A percentile compares a stretch with the other conserved stretches of the same genome.
Evolutionary conservation across 2,329 filamentous ascomycete species (phyloP).

Genomic region (Coniochaeta ligniaria): DNA sequence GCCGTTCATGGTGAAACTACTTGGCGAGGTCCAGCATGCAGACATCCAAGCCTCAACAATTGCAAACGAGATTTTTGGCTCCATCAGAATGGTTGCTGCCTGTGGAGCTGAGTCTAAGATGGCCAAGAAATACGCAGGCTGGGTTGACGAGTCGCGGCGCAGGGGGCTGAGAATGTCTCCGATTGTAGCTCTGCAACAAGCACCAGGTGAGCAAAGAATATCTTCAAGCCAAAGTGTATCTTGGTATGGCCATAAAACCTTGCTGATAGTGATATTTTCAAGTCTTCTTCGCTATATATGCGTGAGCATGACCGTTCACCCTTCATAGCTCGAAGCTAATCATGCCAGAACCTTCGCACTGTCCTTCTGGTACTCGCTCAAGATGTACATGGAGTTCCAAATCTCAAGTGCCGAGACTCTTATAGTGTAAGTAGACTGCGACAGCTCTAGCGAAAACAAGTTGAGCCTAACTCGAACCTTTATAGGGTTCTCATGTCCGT

Average conservation of each 20-base stretch:
- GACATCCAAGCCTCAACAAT: slow-evolving; percentile 51
- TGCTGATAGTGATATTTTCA: slow-evolving; percentile 6
- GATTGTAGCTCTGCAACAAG: slow-evolving; percentile 19
- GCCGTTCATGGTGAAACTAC: slow-evolving; percentile 46
- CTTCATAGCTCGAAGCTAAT: slow-evolving; percentile 4
- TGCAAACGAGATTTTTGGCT: slow-evolving; percentile 52
- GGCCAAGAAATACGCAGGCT: slow-evolving; percentile 41
- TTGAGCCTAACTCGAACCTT: not conserved
- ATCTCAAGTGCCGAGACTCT: slow-evolving; percentile 45
- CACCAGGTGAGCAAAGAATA: slow-evolving; percentile 12
- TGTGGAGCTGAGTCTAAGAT: slow-evolving; percentile 53
- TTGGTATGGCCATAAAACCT: not conserved
- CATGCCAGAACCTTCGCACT: slow-evolving; percentile 38
- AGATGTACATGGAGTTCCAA: slow-evolving; percentile 37
- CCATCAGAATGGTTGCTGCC: slow-evolving; percentile 53
- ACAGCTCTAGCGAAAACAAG: not conserved
- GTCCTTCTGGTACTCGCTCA: slow-evolving; percentile 56
- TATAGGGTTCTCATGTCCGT: slow-evolving; percentile 44
- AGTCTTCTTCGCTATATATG: slow-evolving; percentile 23
- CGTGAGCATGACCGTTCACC: slow-evolving; percentile 20
- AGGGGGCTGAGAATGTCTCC: slow-evolving; percentile 19
- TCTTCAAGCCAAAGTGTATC: not conserved
- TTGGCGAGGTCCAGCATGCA: slow-evolving; percentile 35
- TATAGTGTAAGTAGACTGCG: slow-evolving; percentile 36
- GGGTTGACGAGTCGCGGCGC: slow-evolving; percentile 43